phyloP scores from a whole-genome alignment of 495 filamentous ascomycete genomes.

The Penicillium canariense region DNA sequence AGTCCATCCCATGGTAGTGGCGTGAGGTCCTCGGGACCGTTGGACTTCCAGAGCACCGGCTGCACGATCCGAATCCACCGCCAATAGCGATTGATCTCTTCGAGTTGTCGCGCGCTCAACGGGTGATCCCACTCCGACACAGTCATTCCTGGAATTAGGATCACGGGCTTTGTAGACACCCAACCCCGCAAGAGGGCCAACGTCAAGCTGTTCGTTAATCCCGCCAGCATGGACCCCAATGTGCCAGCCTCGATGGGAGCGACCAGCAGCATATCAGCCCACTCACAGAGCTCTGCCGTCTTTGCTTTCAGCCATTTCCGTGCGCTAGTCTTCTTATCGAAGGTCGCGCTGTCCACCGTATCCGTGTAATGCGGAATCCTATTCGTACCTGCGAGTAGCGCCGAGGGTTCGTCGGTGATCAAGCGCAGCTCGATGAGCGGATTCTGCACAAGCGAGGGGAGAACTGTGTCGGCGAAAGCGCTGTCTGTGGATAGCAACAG shows the following conservation, averaged over 20 bases:
- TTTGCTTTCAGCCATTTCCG: conserved; percentile 50
- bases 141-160: conserved; percentile 81
- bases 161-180: conserved; percentile 78
- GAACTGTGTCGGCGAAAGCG: conserved; percentile 41
- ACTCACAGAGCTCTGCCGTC: conserved; percentile 72
- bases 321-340: conserved; percentile 46
- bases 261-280: conserved; percentile 82
- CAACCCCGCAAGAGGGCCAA: conserved; percentile 74
- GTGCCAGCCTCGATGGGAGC: conserved; percentile 81
- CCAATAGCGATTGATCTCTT: conserved; percentile 76
- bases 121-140: conserved; percentile 82
- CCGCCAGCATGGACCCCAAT: conserved; percentile 78
- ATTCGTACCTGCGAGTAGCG: conserved; percentile 41
- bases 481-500: conserved; percentile 46
- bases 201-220: conserved; percentile 69
- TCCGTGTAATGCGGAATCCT: conserved; percentile 50
- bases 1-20: conserved; percentile 65
- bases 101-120: conserved; percentile 76
- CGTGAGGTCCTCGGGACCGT: conserved; percentile 45
- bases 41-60: conserved; percentile 73
- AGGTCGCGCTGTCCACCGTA: conserved; percentile 44
- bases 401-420: conserved; percentile 48
- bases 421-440: conserved; percentile 44
- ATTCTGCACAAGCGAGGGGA: conserved; percentile 40
- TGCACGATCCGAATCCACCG: conserved; percentile 72